phyloP scores from a whole-genome alignment of 345 rosid genomes.

The Cardamine occulta region DNA sequence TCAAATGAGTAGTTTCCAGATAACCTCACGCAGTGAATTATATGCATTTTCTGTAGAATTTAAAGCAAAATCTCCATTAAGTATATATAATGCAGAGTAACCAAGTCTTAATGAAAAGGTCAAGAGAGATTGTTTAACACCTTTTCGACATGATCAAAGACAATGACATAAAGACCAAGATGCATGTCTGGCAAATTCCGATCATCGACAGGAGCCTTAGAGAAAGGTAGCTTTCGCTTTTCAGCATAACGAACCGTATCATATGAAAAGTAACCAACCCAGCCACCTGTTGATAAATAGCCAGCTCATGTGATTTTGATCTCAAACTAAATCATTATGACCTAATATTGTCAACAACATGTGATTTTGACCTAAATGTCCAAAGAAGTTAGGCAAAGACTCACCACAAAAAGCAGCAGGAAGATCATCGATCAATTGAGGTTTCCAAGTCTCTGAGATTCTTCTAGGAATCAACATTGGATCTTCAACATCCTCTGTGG shows the following conservation, averaged over 20 bases:
- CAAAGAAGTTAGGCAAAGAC: neutral
- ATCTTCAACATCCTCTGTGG: constrained; percentile 75
- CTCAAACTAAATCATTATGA: neutral
- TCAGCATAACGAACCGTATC: constrained; percentile 60
- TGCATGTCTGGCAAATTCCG: constrained; percentile 75
- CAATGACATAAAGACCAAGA: constrained; percentile 73
- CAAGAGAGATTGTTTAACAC: constrained; percentile 37
- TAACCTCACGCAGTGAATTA: constrained; percentile 60
- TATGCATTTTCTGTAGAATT: constrained; percentile 49
- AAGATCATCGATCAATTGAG: constrained; percentile 75
- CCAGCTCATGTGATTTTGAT: neutral
- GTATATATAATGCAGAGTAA: neutral
- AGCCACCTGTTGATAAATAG: constrained; percentile 55
- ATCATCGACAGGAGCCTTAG: constrained; percentile 59
- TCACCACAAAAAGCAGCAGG: constrained; percentile 85
- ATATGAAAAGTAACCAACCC: constrained; percentile 70
- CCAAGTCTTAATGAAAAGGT: neutral
- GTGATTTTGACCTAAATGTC: neutral
- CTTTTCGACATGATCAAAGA: constrained; percentile 89
- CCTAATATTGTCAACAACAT: neutral
- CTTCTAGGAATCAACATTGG: constrained; percentile 77
- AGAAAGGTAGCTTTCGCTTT: constrained; percentile 52
- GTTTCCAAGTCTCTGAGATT: constrained; percentile 71
- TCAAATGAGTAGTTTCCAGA: constrained; percentile 51
- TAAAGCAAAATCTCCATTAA: neutral